These are phyloP conservation scores for Escovopsis sp. DNA, from an alignment of 2,329 filamentous ascomycete genomes.

Conservation along the genomic window DNA sequence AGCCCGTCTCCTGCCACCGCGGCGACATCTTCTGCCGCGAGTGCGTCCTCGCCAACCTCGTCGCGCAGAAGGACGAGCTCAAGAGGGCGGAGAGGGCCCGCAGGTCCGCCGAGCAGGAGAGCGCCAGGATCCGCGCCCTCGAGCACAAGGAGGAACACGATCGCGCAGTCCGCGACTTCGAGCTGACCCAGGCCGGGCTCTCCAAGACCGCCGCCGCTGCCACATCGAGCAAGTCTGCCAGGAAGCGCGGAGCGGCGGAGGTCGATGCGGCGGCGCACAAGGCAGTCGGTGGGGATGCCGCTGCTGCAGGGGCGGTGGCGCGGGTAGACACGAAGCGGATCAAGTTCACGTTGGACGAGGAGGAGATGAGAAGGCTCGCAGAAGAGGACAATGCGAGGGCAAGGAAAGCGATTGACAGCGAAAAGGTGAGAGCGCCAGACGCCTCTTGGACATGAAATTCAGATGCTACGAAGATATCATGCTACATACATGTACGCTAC, in stretches of 20 bases:
- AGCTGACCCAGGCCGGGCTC: conserved; percentile 64
- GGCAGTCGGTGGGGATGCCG: background rate
- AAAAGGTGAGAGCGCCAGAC: conserved; percentile 37
- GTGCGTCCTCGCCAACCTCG: conserved; percentile 80
- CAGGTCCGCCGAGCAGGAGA: conserved; percentile 45
- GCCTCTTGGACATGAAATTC: too few relatives aligned
- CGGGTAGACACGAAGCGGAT: conserved; percentile 38
- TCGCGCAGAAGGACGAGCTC: conserved; percentile 82
- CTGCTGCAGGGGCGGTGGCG: too few relatives aligned
- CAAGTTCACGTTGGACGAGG: conserved; percentile 63
- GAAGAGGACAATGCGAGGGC: conserved; percentile 54
- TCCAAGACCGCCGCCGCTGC: conserved; percentile 12
- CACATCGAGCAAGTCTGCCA: conserved; percentile 18
- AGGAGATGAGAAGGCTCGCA: conserved; percentile 57
- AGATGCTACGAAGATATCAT: too few relatives aligned
- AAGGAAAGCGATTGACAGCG: conserved; percentile 53
- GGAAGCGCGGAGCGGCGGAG: conserved; percentile 14
- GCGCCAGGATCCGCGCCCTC: conserved; percentile 40
- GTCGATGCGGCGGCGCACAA: background rate
- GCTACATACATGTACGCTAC: too few relatives aligned
- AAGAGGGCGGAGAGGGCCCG: conserved; percentile 58
- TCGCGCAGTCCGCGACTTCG: conserved; percentile 66
- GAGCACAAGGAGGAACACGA: conserved; percentile 55
- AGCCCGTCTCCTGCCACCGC: conserved; percentile 68
- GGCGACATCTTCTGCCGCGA: conserved; percentile 93